Base-by-base conservation (phyloP, 2,329 filamentous ascomycete species). In the Emmonsia crescens region DNA sequence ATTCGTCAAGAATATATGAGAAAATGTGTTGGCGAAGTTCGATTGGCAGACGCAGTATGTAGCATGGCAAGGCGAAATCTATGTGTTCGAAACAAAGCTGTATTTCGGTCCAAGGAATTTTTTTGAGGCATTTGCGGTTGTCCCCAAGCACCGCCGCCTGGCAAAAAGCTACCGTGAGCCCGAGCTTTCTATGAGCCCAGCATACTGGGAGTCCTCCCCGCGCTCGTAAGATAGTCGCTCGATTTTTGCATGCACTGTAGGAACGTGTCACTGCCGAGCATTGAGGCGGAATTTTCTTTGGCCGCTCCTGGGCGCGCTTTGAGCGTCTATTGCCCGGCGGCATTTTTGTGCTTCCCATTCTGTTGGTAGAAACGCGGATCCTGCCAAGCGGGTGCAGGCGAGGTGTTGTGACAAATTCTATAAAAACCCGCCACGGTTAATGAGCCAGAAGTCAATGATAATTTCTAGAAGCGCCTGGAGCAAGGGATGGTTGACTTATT, bases 51-150 rank as follows among this genome's bases (percentile, higher is more conserved):
- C 44, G 59, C 56, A 63, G 56, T 44, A 64, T 51, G 61, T 61
- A 55, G 57, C 57, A 64, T 54, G 59, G 63, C 29, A 64, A 58
- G 29, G 40, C 4, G 21, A 54, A 56, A 57, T 63, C 61, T 44
- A 8, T 55, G 55, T 64, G 63, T 55, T 63, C 36, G 36, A 31
- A 56, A 57, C 63, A 64, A 16, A 64, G 52, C 29, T 64, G 63
- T 63, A n/a, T 61, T 61, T 64, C 63, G 19, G 61, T 46, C 63
- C 61, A 64, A 49, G 59, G 63, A 54, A 64, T 64, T 36, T 64
- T 60, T 60, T 61, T 61, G 52, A 61, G 61, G 56, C 63, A 64
- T 61, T 64, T 64, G 46, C 38, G 61, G 44, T 58, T 61, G 49
- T 27, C 31, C 16, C 31, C 55, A 31, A 63, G n/a, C 36, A 10